phyloP scores from a whole-genome alignment of 352 stramenopile genomes.

The Thraustochytrium striatum region DNA sequence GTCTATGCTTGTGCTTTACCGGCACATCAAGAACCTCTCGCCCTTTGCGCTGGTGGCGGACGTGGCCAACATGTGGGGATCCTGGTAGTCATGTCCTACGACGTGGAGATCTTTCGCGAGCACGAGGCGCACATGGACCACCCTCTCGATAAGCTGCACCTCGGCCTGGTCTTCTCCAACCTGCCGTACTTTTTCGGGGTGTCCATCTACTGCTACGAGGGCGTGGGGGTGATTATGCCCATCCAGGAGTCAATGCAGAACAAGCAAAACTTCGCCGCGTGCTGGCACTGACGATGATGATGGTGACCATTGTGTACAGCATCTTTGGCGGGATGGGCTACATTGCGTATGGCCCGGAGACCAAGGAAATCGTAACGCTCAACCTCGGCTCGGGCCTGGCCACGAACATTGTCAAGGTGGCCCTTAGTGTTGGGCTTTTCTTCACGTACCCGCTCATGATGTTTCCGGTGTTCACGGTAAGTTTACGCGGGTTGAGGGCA shows the following conservation, averaged over 20 bases:
- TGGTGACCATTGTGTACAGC: constrained; percentile 76
- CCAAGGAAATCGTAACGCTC: constrained; percentile 76
- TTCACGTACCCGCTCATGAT: constrained; percentile 88
- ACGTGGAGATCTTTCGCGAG: constrained; percentile 64
- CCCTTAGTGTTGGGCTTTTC: constrained; percentile 76
- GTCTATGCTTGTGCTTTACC: constrained; percentile 70
- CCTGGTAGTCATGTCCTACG: constrained; percentile 61
- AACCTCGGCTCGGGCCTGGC: constrained; percentile 67
- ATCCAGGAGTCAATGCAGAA: constrained; percentile 78
- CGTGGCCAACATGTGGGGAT: constrained; percentile 77
- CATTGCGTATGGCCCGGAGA: constrained; percentile 71
- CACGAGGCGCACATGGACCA: constrained; percentile 66
- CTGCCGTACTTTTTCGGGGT: constrained; percentile 80
- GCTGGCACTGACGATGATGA: constrained; percentile 66
- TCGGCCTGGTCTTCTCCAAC: constrained; percentile 62
- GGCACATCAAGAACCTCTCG: constrained; percentile 76
- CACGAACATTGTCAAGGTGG: constrained; percentile 73
- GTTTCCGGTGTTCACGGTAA: constrained; percentile 79
- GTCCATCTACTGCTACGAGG: constrained; percentile 82
- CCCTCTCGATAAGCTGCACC: constrained; percentile 61
- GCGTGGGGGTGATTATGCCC: constrained; percentile 76
- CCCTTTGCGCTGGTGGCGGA: constrained; percentile 80
- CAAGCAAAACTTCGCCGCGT: constrained; percentile 68
- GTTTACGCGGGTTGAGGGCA: constrained; percentile 58
- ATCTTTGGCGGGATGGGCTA: constrained; percentile 79